These are phyloP conservation scores for Aspergillus sp. DNA, from an alignment of 2,329 filamentous ascomycete genomes.

Conservation along the genomic window DNA sequence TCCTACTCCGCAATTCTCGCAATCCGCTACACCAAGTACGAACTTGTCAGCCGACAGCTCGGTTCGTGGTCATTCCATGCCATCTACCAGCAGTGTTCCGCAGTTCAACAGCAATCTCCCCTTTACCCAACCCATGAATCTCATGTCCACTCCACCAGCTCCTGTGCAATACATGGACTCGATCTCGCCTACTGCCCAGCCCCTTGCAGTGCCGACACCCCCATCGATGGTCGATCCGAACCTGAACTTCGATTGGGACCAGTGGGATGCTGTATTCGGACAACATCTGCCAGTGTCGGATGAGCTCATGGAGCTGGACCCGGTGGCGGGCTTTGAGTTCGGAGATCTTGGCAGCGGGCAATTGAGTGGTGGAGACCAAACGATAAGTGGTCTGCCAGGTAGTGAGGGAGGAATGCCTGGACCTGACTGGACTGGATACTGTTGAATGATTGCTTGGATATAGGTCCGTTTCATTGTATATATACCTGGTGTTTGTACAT, in stretches of 20 bases:
- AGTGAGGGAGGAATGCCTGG: conserved; percentile 8
- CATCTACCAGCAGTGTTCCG: conserved; percentile 13
- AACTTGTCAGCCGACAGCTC: conserved; percentile 5
- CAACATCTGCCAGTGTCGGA: conserved; percentile 45
- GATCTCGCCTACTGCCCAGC: conserved; percentile 14
- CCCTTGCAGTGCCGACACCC: conserved; percentile 28
- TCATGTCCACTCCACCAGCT: conserved; percentile 6
- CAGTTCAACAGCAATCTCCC: conserved; percentile 9
- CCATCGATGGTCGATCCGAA: conserved; percentile 40
- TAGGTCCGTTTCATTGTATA: neutral
- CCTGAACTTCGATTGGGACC: conserved; percentile 48
- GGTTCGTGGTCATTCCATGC: conserved; percentile 11
- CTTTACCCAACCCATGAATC: conserved; percentile 6
- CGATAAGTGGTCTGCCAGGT: conserved; percentile 5
- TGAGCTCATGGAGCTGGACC: conserved; percentile 43
- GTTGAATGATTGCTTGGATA: conserved; percentile 3
- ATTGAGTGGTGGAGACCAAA: conserved; percentile 1
- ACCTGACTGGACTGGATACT: conserved; percentile 15
- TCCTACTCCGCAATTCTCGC: conserved; percentile 14
- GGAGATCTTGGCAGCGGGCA: conserved; percentile 21
- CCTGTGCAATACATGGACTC: conserved; percentile 22
- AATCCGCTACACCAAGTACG: conserved; percentile 7
- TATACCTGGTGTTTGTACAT: neutral
- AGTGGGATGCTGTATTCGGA: conserved; percentile 49
- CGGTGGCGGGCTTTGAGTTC: conserved; percentile 34